These are phyloP conservation scores for Didymellaceae sp. DNA, from an alignment of 2,329 filamentous ascomycete species.

Conservation along the genomic window DNA sequence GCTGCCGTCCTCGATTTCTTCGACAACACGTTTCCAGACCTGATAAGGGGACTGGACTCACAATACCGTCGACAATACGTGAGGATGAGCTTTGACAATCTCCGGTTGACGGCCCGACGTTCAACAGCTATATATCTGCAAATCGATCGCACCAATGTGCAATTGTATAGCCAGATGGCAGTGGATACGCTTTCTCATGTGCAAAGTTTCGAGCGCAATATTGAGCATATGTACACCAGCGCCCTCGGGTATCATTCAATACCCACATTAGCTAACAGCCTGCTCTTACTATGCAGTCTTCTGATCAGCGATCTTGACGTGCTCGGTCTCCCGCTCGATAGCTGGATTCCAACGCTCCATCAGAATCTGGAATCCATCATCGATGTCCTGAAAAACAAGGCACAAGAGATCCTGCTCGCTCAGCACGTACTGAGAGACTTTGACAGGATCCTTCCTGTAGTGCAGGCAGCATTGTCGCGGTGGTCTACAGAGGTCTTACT, in stretches of 20 bases:
- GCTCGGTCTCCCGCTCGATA: conserved; percentile 13
- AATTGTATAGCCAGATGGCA: conserved; percentile 26
- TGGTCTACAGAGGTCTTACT: neutral
- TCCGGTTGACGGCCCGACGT: conserved; percentile 35
- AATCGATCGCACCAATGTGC: conserved; percentile 22
- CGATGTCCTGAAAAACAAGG: conserved; percentile 23
- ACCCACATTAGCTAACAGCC: conserved; percentile 20
- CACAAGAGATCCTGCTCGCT: conserved; percentile 22
- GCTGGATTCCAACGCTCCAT: conserved; percentile 4
- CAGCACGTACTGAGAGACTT: conserved; percentile 34
- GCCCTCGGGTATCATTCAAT: neutral
- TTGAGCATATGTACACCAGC: conserved; percentile 14
- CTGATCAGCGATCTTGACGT: conserved; percentile 22
- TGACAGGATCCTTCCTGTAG: conserved; percentile 16
- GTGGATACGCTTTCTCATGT: conserved; percentile 23
- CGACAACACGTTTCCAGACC: neutral
- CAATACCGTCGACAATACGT: conserved; percentile 12
- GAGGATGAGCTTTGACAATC: conserved; percentile 27
- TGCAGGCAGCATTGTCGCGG: conserved; percentile 10
- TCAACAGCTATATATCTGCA: conserved; percentile 32
- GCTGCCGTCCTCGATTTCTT: conserved; percentile 16
- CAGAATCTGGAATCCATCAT: conserved; percentile 23
- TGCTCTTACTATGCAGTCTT: conserved; percentile 30
- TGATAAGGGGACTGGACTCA: neutral
- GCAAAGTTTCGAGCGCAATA: conserved; percentile 14